Conservation (phyloP, 768 basidiomycete species). For the Tricholomella constricta region DNA sequence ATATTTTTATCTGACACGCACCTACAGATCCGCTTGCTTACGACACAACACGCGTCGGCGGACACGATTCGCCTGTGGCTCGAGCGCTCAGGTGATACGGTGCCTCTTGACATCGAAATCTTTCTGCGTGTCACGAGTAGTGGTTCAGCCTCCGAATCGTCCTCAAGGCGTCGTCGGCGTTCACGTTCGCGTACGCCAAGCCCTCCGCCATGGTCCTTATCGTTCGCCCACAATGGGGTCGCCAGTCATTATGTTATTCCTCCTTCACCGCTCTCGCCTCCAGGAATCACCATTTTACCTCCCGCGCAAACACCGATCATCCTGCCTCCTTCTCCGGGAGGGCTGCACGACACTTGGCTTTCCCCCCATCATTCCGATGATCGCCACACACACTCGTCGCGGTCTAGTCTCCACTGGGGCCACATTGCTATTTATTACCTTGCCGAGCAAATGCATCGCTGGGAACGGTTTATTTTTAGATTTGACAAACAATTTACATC, state of each 20-base stretch:
- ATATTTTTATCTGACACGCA: constrained; percentile 10
- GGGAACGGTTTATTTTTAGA: constrained; percentile 79
- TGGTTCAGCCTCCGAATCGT: constrained; percentile 22
- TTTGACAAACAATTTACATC: constrained; percentile 79
- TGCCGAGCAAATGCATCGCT: constrained; percentile 78
- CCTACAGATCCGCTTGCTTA: constrained; percentile 69
- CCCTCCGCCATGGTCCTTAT: constrained; percentile 35
- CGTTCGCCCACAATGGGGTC: constrained; percentile 29
- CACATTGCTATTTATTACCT: constrained; percentile 80
- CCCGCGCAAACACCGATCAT: constrained; percentile 46
- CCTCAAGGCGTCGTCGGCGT: constrained; percentile 29
- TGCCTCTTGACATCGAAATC: constrained; percentile 81
- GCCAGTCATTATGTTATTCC: constrained; percentile 40
- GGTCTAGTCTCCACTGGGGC: constrained; percentile 71
- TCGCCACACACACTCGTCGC: constrained; percentile 30
- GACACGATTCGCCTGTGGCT: constrained; percentile 85
- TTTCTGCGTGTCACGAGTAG: constrained; percentile 56
- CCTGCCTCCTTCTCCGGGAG: constrained; percentile 46
- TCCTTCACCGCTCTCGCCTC: constrained; percentile 28
- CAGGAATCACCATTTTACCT: constrained; percentile 25
- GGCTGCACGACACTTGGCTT: constrained; percentile 39
- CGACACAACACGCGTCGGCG: constrained; percentile 67
- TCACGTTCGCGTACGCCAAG: constrained; percentile 32
- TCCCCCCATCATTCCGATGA: constrained; percentile 27
- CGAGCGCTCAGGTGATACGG: constrained; percentile 69